Conservation (phyloP, 306 rosid genomes). For the Malus sieversii region DNA sequence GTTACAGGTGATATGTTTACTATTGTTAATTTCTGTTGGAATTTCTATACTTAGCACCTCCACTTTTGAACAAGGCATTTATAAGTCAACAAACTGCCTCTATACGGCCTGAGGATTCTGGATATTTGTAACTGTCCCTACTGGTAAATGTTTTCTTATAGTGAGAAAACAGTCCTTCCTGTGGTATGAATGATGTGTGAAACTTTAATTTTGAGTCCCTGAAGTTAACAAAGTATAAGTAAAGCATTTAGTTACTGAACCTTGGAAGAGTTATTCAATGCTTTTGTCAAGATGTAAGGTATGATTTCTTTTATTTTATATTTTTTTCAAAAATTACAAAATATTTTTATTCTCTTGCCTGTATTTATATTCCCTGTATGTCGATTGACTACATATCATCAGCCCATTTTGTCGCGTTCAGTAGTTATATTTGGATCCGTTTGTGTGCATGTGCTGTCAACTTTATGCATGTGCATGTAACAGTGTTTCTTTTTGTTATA, state of each 20-base stretch:
- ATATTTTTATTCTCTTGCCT: neutral
- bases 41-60: neutral
- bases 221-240: neutral
- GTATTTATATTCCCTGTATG: neutral
- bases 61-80: neutral
- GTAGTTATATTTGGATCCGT: neutral
- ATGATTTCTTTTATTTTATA: too few relatives aligned
- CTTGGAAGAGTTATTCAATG: neutral
- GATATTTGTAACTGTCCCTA: neutral
- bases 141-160: neutral
- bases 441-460: neutral
- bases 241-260: neutral
- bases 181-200: neutral
- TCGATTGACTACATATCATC: neutral
- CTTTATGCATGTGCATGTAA: neutral
- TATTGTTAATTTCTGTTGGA: neutral
- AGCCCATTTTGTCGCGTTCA: neutral
- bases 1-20: slow-evolving; percentile 60
- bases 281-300: neutral
- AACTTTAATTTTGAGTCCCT: neutral
- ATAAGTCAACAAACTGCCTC: neutral
- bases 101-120: neutral
- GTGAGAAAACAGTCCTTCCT: neutral
- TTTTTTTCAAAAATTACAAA: neutral
- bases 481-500: neutral